Base-by-base conservation (phyloP, 768 basidiomycete species). In the Leccinum longicurvipes region DNA sequence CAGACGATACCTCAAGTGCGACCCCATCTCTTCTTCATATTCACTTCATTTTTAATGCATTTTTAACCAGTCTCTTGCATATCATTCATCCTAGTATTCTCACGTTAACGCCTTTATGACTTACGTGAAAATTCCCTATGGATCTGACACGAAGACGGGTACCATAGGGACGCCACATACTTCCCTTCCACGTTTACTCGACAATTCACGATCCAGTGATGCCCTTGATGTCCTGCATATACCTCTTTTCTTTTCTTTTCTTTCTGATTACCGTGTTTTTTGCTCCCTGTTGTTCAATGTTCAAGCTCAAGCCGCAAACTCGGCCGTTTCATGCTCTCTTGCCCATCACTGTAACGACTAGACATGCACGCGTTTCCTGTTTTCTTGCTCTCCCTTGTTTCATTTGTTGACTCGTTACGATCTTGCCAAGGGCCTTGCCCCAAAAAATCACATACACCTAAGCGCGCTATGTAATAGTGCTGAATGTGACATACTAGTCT, bases 301-400 rank as follows among this genome's bases (percentile, higher is more conserved):
- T 31, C 31, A 6, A 6, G 6, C 31, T 31, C 41, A 61, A 59
- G 59, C 55, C 46, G 41, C 61, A 61, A 59, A 61, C 51, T 47
- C 63, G 64, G 65, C 57, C 61, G 41, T 47, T 42, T 59, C 57
- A 51, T 67, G 54, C 57, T 41, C 50, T 66, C 53, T 23, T 23
- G 42, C 55, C 67, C 57, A 51, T 60, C 62, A 65, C 70, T 84
- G 85, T 86, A 87, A 85, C 79, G 81, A 84, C 80, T 85, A 87
- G 83, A 60, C 78, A 85, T 83, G 80, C 81, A 72, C 72, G 70
- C 72, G 67, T 73, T 67, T 68, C 64, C 71, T 53, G 68, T 57
- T 54, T 61, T 73, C 65, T 69, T 65, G 62, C 65, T 69, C 73
- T 67, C 70, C 62, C 68, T 63, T 54, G 70, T 67, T 70, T 67